Base-by-base conservation (phyloP, 495 filamentous ascomycete genomes). In the Neurospora sp. region DNA sequence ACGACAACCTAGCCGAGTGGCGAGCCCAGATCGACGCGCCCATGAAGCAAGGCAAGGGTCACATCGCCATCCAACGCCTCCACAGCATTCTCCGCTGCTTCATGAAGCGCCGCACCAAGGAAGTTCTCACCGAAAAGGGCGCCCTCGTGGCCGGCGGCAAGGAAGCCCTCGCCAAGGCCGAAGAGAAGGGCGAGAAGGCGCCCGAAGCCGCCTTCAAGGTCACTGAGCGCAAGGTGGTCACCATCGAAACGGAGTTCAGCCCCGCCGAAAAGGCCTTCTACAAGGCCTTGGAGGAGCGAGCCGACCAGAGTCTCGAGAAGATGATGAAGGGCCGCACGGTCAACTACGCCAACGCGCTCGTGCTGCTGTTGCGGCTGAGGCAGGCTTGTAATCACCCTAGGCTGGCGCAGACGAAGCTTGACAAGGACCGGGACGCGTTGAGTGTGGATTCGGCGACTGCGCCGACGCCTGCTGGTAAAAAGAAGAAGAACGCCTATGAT, bases 31-130 rank as follows among this genome's bases (percentile, higher is more conserved):
- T 99, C 72, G 93, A 91, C 39, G 81, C 84, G 20, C 96, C 95
- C 11, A 88, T 99, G 86, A 93, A 92, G 79, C 91, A 92, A 70
- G 93, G 93, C 4, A 89, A 91, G 53, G 96, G 94, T 18, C 91
- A 91, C 48, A 86, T 97, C 69, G 95, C 95, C n/a, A 95, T 99
- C 77, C 87, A 90, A 74, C 89, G 96, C 10, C 83, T 99, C 42
- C 93, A 96, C 73, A 84, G 89, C 70, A 88, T 93, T 65, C 81
- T 99, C n/a, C 92, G 91, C 53, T 93, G 92, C 53, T 94, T 97
- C 81, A 98, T 98, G 96, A 94, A 98, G 82, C 90, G 96, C 12
- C 90, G 96, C 40, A 97, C 94, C 22, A 99, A 99, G 81, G 96
- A 98, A 70, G 91, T 98, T 14, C 82, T 99, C 69, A 97, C 94